A percentile compares a stretch with the other conserved stretches of the same genome.
Evolutionary conservation across 495 filamentous ascomycete species (phyloP).

Genomic region (Bacidia rubella): DNA sequence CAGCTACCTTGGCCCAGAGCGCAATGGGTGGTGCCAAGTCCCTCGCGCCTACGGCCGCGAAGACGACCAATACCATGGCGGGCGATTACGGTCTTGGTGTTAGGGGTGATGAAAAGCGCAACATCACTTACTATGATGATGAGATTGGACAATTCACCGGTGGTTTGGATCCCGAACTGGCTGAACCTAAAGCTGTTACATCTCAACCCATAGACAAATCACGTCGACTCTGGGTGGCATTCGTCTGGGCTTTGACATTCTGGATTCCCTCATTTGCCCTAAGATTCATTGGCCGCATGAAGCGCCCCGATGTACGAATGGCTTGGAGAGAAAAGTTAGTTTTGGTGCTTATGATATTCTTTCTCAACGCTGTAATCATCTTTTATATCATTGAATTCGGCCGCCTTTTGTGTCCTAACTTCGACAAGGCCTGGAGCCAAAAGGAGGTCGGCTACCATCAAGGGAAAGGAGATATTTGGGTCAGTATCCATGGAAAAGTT

Average conservation of each 20-base stretch:
- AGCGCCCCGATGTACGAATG: conserved; percentile 89
- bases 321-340: conserved; percentile 95
- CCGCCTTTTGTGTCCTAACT: conserved; percentile 74
- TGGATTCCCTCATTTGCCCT: conserved; percentile 88
- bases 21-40: conserved; percentile 44
- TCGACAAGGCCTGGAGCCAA: conserved; percentile 75
- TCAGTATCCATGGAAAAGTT: conserved; percentile 76
- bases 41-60: conserved; percentile 55
- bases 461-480: conserved; percentile 66
- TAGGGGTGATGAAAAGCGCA: conserved; percentile 71
- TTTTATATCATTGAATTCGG: conserved; percentile 92
- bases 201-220: conserved; percentile 46
- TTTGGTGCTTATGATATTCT: conserved; percentile 60
- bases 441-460: conserved; percentile 60
- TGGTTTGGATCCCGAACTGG: conserved; percentile 61
- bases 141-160: conserved; percentile 42
- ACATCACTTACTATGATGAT: conserved; percentile 46
- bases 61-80: conserved; percentile 36
- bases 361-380: conserved; percentile 72
- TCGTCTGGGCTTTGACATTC: conserved; percentile 80
- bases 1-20: conserved; percentile 48
- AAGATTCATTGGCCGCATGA: conserved; percentile 81
- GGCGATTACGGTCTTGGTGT: conserved; percentile 79
- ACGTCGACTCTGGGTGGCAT: conserved; percentile 62
- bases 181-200: conserved; percentile 61